A percentile compares a stretch with the other conserved stretches of the same genome.
phyloP scores from a whole-genome alignment of 2,329 filamentous ascomycete genomes.

The Ceratocystis papillata region DNA sequence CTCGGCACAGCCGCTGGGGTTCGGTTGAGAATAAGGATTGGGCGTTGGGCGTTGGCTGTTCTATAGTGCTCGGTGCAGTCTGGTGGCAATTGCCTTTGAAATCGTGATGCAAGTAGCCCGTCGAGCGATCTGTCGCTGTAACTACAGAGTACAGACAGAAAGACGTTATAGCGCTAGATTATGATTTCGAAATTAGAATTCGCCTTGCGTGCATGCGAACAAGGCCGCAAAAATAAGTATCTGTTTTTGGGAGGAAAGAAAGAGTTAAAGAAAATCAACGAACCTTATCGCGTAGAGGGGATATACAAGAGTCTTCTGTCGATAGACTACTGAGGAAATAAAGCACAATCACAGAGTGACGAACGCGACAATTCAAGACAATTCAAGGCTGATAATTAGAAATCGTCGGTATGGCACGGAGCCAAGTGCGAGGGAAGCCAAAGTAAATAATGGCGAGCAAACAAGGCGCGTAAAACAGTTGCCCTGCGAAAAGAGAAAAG shows the following conservation, averaged over 20 bases:
- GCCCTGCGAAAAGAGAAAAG: background rate
- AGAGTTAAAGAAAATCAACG: background rate
- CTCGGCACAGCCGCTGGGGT: background rate
- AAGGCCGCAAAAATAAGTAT: background rate
- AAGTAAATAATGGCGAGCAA: background rate
- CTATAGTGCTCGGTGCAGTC: too few species aligned
- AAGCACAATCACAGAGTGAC: background rate
- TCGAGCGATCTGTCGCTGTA: background rate
- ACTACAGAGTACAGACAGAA: background rate
- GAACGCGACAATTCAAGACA: background rate
- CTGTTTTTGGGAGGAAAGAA: background rate
- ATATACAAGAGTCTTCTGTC: background rate
- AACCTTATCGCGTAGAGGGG: background rate
- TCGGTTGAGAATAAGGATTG: too few species aligned
- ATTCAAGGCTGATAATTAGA: background rate
- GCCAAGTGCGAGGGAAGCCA: background rate
- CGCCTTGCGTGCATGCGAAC: background rate
- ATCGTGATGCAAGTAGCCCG: background rate
- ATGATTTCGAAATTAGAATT: background rate
- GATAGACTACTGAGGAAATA: background rate
- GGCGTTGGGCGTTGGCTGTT: too few species aligned
- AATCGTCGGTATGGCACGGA: background rate
- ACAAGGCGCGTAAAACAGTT: slow-evolving; percentile 9
- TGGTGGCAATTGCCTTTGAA: too few species aligned
- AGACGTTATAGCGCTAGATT: background rate